phyloP scores from a whole-genome alignment of 306 rosid species.

The Canavalia ensiformis region DNA sequence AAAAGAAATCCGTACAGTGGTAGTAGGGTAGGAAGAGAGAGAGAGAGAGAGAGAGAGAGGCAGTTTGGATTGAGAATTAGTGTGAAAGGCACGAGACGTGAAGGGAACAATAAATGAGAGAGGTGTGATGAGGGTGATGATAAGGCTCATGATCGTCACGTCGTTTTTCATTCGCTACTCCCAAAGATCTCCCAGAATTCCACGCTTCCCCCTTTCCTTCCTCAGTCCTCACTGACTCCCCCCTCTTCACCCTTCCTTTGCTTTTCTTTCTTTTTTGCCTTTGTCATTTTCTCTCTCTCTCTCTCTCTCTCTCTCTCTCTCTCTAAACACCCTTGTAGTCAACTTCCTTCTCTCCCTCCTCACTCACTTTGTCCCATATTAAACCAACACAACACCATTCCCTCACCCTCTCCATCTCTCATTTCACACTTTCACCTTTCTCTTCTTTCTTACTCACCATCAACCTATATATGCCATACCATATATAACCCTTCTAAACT shows the following conservation, averaged over 20 bases:
- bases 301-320: conserved; percentile 42
- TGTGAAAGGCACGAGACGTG: conserved; percentile 84
- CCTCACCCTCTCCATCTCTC: conserved; percentile 22
- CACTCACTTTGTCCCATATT: conserved; percentile 64
- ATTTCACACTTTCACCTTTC: conserved; percentile 53
- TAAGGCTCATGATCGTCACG: conserved; percentile 98
- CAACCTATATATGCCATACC: conserved; percentile 41
- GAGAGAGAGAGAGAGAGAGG: conserved; percentile 61
- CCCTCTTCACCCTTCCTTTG: neutral
- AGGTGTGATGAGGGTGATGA: conserved; percentile 81
- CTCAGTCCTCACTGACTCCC: conserved; percentile 32
- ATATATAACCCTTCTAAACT: conserved; percentile 53
- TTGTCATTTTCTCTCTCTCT: conserved; percentile 12
- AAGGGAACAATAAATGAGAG: conserved; percentile 63
- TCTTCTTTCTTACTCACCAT: conserved; percentile 44
- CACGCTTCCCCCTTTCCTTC: conserved; percentile 57
- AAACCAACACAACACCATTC: conserved; percentile 61
- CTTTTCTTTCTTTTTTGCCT: conserved; percentile 25
- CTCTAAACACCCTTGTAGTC: conserved; percentile 56
- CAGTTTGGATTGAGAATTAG: conserved; percentile 95
- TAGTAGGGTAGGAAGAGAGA: neutral
- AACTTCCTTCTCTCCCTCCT: conserved; percentile 56
- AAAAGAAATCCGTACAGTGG: conserved; percentile 35
- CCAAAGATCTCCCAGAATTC: conserved; percentile 96
- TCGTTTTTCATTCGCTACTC: conserved; percentile 88